Evolutionary conservation across 2,329 filamentous ascomycete species (phyloP), one percentile per base, ranked within the genome.

Genomic region (Pseudocercospora pini-densiflorae): DNA sequence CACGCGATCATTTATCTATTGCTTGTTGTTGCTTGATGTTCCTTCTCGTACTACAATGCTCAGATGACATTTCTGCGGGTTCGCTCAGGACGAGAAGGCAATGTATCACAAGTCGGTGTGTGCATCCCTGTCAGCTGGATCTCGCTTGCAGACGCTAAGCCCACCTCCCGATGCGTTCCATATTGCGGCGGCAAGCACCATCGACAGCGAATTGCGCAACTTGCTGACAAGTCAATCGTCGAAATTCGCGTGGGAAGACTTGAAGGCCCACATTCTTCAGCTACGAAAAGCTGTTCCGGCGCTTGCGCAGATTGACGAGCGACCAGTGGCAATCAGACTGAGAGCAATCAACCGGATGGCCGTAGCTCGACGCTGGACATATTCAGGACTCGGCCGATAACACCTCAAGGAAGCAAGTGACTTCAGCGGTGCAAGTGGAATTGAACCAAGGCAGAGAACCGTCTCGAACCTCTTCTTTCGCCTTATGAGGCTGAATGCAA

Each of bases 81-180:
- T 54, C 21, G 3, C 8, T 54, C 9, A 24, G 23, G 31, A 29
- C 23, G 21, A 54, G 19, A 54, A 36, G 33, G 12, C 33, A 36
- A 36, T 49, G 45, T 29, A 54, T 54, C 49, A 54, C 23, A 54
- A 24, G 49, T 54, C 49, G 49, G 21, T 54, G 49, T 24, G 49
- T 3, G 14, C 8, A 54, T 54, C 49, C 49, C 14, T 54, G 49
- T 54, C 49, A 1, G 6, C 49, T 24, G 49, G 12, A 12, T 2
- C 49, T 54, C 49, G 49, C 49, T 54, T 54, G 12, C 14, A 9
- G 19, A n/a, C 19, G 9, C 19, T 24, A 54, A 24, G 6, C 14
- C 49, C 49, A 29, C 49, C 19, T 54, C 6, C 49, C 49, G 49
- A 54, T n/a, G 14, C 6, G 9, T 27, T 54, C 49, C 49, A 54